phyloP scores from a whole-genome alignment of 306 rosid genomes.

The Trifolium dubium region DNA sequence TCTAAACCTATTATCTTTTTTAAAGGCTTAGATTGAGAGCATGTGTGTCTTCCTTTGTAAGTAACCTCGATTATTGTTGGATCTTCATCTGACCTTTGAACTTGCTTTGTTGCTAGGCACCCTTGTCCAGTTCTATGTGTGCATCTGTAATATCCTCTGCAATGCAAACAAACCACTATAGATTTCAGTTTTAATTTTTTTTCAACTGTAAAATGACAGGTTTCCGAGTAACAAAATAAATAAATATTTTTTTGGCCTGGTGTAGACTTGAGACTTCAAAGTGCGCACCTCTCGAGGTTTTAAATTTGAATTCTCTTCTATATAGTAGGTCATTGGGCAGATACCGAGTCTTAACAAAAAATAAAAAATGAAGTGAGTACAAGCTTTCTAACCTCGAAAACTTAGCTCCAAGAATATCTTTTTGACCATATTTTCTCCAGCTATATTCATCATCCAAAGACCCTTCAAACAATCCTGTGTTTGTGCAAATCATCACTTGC shows the following conservation, averaged over 20 bases:
- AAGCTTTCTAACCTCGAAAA: conserved; percentile 63
- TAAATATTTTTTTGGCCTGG: no score
- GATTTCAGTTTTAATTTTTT: conserved; percentile 28
- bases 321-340: no score
- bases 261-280: no score
- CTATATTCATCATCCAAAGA: conserved; percentile 63
- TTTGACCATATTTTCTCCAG: conserved; percentile 96
- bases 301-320: no score
- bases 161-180: conserved; percentile 24
- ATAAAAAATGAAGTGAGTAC: background rate
- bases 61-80: conserved; percentile 52
- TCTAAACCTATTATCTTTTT: conserved; percentile 35
- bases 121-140: conserved; percentile 66
- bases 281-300: no score
- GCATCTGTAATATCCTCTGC: conserved; percentile 88
- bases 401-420: conserved; percentile 77
- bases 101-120: conserved; percentile 82
- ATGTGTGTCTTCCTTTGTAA: conserved; percentile 72
- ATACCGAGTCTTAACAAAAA: background rate
- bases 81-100: conserved; percentile 74
- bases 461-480: conserved; percentile 50
- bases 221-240: background rate
- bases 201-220: background rate
- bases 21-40: conserved; percentile 49
- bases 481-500: conserved; percentile 59